phyloP scores from a whole-genome alignment of 176 grass and related monocot genomes.

The Avena insularis region DNA sequence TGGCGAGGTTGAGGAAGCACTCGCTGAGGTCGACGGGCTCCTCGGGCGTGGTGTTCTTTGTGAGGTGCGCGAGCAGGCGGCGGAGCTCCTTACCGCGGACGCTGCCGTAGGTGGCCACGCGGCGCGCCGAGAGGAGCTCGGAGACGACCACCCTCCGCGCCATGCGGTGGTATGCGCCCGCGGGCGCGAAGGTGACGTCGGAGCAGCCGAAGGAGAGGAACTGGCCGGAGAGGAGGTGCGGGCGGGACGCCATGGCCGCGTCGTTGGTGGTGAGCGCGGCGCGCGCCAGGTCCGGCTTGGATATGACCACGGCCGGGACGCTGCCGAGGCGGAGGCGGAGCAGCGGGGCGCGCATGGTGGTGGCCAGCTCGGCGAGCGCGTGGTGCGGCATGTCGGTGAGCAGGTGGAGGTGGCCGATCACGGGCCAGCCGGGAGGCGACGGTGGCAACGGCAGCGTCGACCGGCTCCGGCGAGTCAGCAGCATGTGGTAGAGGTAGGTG shows the following conservation, averaged over 20 bases:
- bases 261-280: slow-evolving; percentile 26
- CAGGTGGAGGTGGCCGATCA: slow-evolving; percentile 22
- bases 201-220: slow-evolving; percentile 26
- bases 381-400: slow-evolving; percentile 26
- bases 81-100: slow-evolving; percentile 14
- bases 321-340: background rate
- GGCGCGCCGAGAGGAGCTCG: slow-evolving; percentile 17
- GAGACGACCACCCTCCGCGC: slow-evolving; percentile 6
- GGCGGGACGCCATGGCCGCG: slow-evolving; percentile 6
- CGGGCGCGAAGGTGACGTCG: background rate
- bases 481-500: background rate
- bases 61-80: background rate
- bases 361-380: background rate
- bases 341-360: slow-evolving; percentile 6
- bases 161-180: slow-evolving; percentile 14
- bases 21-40: background rate
- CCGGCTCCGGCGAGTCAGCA: background rate
- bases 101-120: background rate
- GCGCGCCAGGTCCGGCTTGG: slow-evolving; percentile 23
- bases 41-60: background rate
- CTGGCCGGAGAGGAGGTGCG: slow-evolving; percentile 14
- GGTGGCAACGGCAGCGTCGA: background rate
- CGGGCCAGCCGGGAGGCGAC: background rate
- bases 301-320: background rate
- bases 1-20: slow-evolving; percentile 24